These are phyloP conservation scores for Parafenestella ontariensis DNA, from an alignment of 2,329 filamentous ascomycete species.

Conservation along the genomic window DNA sequence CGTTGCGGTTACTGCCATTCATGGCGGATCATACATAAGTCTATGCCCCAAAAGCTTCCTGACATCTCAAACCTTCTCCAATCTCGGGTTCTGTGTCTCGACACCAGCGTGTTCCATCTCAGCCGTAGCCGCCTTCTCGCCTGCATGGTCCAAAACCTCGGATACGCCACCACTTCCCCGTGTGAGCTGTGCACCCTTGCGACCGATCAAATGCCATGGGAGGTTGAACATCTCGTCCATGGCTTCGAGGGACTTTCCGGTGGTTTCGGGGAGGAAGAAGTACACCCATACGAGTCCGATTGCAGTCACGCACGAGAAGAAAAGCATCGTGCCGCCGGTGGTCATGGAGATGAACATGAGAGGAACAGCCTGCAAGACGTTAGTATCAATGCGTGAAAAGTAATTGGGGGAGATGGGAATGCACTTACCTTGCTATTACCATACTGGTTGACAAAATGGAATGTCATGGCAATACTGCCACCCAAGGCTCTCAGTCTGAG, in stretches of 20 bases:
- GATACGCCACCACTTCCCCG: conserved; percentile 40
- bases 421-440: conserved; percentile 71
- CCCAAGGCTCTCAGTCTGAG: conserved; percentile 74
- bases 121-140: conserved; percentile 40
- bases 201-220: conserved; percentile 77
- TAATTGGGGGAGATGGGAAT: neutral
- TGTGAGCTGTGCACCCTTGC: conserved; percentile 46
- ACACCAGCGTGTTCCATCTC: conserved; percentile 35
- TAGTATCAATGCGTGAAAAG: neutral
- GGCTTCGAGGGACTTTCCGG: conserved; percentile 67
- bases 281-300: conserved; percentile 74
- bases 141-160: conserved; percentile 40
- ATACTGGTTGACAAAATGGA: conserved; percentile 82
- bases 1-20: too few relatives aligned
- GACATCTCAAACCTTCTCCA: conserved; percentile 25
- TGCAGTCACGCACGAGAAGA: conserved; percentile 72
- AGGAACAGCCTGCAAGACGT: conserved; percentile 61
- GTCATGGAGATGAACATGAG: conserved; percentile 72
- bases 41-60: too few relatives aligned
- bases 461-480: conserved; percentile 75
- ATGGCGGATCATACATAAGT: too few relatives aligned
- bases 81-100: conserved; percentile 17
- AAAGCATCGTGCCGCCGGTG: conserved; percentile 76
- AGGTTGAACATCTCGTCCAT: conserved; percentile 77
- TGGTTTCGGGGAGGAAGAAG: conserved; percentile 76